Evolutionary conservation across 495 filamentous ascomycete species (phyloP).

Genomic region (Podospora pseudopauciseta): DNA sequence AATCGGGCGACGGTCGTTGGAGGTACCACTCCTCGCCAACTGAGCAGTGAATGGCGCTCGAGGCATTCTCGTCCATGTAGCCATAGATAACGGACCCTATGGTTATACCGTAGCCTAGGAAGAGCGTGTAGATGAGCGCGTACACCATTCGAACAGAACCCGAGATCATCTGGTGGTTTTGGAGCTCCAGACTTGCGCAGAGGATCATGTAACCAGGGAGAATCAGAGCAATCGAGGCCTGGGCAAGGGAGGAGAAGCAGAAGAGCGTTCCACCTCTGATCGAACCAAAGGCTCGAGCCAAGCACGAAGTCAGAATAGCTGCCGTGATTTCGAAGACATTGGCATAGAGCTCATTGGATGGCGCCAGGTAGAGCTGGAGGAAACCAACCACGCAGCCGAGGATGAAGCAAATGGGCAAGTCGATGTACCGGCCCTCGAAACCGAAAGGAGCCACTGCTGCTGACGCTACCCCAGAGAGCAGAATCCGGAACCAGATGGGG

Average conservation of each 20-base stretch:
- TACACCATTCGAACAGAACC: conserved; percentile 95
- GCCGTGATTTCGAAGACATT: conserved; percentile 93
- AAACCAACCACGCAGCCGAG: conserved; percentile 80
- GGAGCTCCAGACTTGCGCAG: conserved; percentile 80
- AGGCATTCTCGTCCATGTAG: conserved; percentile 69
- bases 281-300: conserved; percentile 83
- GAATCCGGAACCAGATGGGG: conserved; percentile 65
- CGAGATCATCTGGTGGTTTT: conserved; percentile 80
- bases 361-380: conserved; percentile 75
- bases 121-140: conserved; percentile 90
- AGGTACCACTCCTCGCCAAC: conserved; percentile 30
- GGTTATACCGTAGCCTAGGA: conserved; percentile 96
- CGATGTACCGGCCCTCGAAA: conserved; percentile 80
- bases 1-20: conserved; percentile 58
- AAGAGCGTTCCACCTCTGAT: conserved; percentile 68
- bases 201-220: conserved; percentile 70
- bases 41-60: conserved; percentile 66
- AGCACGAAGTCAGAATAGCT: conserved; percentile 82
- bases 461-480: conserved; percentile 81
- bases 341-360: conserved; percentile 72
- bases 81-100: conserved; percentile 90
- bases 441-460: conserved; percentile 82
- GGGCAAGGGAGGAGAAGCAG: conserved; percentile 89
- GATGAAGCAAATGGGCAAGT: conserved; percentile 82
- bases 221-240: conserved; percentile 88